Evolutionary conservation across 1,284 basidiomycete species (phyloP).

Genomic region (Heterobasidion occidentale): DNA sequence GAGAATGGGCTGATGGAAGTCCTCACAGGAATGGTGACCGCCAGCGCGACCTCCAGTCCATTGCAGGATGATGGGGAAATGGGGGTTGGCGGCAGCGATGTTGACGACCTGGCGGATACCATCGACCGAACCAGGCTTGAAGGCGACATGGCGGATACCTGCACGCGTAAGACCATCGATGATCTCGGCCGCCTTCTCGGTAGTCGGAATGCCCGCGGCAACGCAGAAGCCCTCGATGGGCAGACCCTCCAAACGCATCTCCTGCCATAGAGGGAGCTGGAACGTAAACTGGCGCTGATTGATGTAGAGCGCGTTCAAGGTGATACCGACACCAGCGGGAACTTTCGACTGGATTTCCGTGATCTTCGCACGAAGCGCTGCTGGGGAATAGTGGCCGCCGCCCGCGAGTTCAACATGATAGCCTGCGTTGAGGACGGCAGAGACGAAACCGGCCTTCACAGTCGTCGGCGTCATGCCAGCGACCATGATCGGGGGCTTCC

Average conservation of each 20-base stretch:
- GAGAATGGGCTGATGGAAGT: slow-evolving; percentile 96
- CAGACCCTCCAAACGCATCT: slow-evolving; percentile 92
- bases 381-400: slow-evolving; percentile 93
- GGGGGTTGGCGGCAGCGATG: slow-evolving; percentile 91
- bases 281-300: slow-evolving; percentile 96
- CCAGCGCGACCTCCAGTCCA: slow-evolving; percentile 99
- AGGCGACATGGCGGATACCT: slow-evolving; percentile 90
- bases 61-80: slow-evolving; percentile 97
- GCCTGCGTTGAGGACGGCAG: slow-evolving; percentile 87
- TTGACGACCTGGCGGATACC: slow-evolving; percentile 96
- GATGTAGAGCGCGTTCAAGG: slow-evolving; percentile 95
- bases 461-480: slow-evolving; percentile 98
- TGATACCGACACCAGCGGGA: slow-evolving; percentile 84
- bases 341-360: slow-evolving; percentile 82
- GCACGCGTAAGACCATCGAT: slow-evolving; percentile 71
- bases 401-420: slow-evolving; percentile 97
- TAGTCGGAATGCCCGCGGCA: slow-evolving; percentile 90
- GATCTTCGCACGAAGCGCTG: slow-evolving; percentile 84
- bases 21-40: slow-evolving; percentile 97
- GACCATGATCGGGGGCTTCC: slow-evolving; percentile 97
- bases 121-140: slow-evolving; percentile 96
- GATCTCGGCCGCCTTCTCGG: slow-evolving; percentile 92
- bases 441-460: slow-evolving; percentile 88
- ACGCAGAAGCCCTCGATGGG: slow-evolving; percentile 98
- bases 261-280: slow-evolving; percentile 96